phyloP scores from a whole-genome alignment of 495 filamentous ascomycete species.

The Aspergillus leporis region DNA sequence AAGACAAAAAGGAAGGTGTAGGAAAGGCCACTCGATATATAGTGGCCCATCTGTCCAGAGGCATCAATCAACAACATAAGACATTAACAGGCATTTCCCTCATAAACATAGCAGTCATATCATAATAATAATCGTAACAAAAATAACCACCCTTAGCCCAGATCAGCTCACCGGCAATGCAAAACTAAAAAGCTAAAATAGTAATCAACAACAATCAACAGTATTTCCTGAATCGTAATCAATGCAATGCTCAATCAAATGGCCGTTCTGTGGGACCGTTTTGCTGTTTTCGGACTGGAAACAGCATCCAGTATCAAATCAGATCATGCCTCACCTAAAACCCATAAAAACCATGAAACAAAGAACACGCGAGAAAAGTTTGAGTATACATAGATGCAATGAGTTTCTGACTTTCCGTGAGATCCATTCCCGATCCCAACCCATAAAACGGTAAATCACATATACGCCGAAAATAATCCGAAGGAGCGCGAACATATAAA shows the following conservation, averaged over 20 bases:
- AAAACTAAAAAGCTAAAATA: constrained; percentile 11
- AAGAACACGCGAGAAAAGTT: constrained; percentile 11
- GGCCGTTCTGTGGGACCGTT: constrained; percentile 7
- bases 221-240: background rate
- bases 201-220: constrained; percentile 5
- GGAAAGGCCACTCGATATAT: constrained; percentile 1
- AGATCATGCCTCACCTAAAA: constrained; percentile 7
- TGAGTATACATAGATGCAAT: constrained; percentile 24
- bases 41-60: constrained; percentile 22
- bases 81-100: constrained; percentile 28
- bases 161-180: constrained; percentile 18
- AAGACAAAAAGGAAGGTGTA: constrained; percentile 4
- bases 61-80: constrained; percentile 20
- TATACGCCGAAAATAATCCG: constrained; percentile 25
- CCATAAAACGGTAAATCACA: constrained; percentile 13
- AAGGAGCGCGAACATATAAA: constrained; percentile 21
- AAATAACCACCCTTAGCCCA: constrained; percentile 18
- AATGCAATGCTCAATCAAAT: constrained; percentile 11
- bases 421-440: constrained; percentile 17
- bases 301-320: constrained; percentile 1
- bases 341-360: constrained; percentile 2
- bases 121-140: constrained; percentile 28
- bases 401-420: constrained; percentile 15
- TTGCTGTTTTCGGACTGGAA: constrained; percentile 5
- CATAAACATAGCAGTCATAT: constrained; percentile 28